Evolutionary conservation across 2,329 filamentous ascomycete genomes (phyloP).

Genomic region (Orbilia oligospora): DNA sequence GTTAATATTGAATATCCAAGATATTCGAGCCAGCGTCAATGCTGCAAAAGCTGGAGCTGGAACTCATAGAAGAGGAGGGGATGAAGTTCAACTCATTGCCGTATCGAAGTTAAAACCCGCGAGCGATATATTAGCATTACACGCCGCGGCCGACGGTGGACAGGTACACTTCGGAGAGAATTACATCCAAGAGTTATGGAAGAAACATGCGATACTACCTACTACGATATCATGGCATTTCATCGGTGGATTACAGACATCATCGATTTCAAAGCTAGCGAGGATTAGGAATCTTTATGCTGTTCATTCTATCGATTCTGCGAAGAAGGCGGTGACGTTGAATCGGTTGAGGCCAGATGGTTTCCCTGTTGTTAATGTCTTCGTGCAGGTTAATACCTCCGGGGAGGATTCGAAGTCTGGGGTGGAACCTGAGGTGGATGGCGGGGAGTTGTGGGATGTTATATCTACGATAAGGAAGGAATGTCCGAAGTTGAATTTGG

Average conservation of each 20-base stretch:
- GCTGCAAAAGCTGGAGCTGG: conserved; percentile 8
- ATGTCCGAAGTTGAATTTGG: conserved; percentile 80
- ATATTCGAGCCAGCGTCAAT: conserved; percentile 35
- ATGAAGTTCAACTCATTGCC: conserved; percentile 76
- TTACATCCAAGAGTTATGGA: conserved; percentile 88
- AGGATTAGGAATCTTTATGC: conserved; percentile 90
- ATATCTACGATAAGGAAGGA: conserved; percentile 72
- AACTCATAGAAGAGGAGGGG: conserved; percentile 19
- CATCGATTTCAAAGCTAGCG: conserved; percentile 90
- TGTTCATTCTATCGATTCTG: conserved; percentile 88
- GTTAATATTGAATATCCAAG: conserved; percentile 33
- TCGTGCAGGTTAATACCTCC: conserved; percentile 96
- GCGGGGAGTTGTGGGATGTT: conserved; percentile 45
- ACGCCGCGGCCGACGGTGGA: conserved; percentile 71
- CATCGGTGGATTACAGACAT: conserved; percentile 92
- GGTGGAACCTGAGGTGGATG: conserved; percentile 40
- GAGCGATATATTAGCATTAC: conserved; percentile 88
- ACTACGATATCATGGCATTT: conserved; percentile 90
- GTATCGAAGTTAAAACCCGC: conserved; percentile 97
- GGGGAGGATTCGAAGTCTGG: conserved; percentile 65
- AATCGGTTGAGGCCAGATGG: conserved; percentile 77
- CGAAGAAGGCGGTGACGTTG: conserved; percentile 87
- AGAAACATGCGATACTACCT: conserved; percentile 87
- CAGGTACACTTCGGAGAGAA: conserved; percentile 95
- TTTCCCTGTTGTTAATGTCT: conserved; percentile 75